A percentile compares a stretch with the other conserved stretches of the same genome.
Evolutionary conservation across 2,329 filamentous ascomycete species (phyloP).

Genomic region (Colletotrichum karsti): DNA sequence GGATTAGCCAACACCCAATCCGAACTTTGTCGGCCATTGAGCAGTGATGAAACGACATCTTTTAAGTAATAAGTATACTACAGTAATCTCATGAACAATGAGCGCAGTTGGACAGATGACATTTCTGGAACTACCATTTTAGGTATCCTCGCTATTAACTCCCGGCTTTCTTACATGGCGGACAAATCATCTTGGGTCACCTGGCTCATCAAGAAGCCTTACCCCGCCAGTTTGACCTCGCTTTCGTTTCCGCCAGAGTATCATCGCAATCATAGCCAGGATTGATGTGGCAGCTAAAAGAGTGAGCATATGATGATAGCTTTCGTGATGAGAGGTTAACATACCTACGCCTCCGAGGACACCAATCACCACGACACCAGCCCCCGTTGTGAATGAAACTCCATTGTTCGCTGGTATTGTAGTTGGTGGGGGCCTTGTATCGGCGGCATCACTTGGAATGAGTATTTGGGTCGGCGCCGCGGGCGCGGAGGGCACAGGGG

Average conservation of each 20-base stretch:
- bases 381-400: background rate
- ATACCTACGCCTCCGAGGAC: background rate
- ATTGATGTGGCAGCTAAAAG: background rate
- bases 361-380: background rate
- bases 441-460: background rate
- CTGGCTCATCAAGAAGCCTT: no score
- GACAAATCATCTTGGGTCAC: no score
- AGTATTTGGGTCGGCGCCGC: background rate
- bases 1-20: no score
- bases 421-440: background rate
- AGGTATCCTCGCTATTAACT: no score
- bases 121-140: no score
- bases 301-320: background rate
- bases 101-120: no score
- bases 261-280: background rate
- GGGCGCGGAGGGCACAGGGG: background rate
- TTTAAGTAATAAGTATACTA: no score
- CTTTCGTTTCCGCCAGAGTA: conserved; percentile 3
- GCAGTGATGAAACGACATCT: no score
- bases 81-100: no score
- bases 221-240: no score
- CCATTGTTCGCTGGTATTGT: background rate
- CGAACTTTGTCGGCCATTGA: no score
- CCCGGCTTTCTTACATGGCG: no score
- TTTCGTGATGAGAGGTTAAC: background rate